Conservation (phyloP, 768 basidiomycete genomes). For the Naganishia kalamii region DNA sequence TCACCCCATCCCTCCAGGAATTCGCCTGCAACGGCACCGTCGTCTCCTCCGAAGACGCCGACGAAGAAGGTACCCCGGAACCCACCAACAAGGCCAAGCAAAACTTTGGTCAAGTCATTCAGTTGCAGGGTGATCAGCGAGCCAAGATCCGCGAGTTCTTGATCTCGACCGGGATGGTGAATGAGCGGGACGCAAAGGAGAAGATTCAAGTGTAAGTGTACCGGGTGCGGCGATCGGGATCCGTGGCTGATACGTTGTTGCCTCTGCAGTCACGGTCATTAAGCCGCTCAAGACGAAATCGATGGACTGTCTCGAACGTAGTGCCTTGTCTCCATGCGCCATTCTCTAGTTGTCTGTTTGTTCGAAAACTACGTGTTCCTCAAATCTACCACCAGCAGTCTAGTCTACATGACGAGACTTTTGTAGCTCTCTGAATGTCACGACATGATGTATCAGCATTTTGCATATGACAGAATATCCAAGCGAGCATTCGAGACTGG, state of each 20-base stretch:
- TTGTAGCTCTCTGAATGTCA: neutral
- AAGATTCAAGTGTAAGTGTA: slow-evolving; percentile 38
- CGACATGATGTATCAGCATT: neutral
- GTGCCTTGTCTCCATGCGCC: neutral
- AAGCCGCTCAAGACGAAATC: neutral
- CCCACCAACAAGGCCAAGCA: slow-evolving; percentile 60
- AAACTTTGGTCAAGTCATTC: slow-evolving; percentile 93
- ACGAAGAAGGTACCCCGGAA: slow-evolving; percentile 31
- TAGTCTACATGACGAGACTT: neutral
- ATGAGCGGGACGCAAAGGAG: slow-evolving; percentile 47
- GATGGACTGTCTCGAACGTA: neutral
- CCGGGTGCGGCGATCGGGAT: neutral
- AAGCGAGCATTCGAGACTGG: neutral
- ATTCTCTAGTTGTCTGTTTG: slow-evolving; percentile 3
- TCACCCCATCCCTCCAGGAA: slow-evolving; percentile 54
- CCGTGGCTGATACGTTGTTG: neutral
- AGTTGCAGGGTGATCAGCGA: slow-evolving; percentile 97
- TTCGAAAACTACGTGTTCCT: neutral
- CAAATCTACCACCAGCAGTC: neutral
- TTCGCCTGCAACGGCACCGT: slow-evolving; percentile 98
- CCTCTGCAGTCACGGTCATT: slow-evolving; percentile 19
- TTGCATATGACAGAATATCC: neutral
- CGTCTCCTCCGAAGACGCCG: slow-evolving; percentile 51
- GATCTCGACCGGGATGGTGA: slow-evolving; percentile 51
- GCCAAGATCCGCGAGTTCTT: slow-evolving; percentile 84